These are phyloP conservation scores for Pelargonium fulgidum DNA, from an alignment of 441 rosid species.

Conservation along the genomic window DNA sequence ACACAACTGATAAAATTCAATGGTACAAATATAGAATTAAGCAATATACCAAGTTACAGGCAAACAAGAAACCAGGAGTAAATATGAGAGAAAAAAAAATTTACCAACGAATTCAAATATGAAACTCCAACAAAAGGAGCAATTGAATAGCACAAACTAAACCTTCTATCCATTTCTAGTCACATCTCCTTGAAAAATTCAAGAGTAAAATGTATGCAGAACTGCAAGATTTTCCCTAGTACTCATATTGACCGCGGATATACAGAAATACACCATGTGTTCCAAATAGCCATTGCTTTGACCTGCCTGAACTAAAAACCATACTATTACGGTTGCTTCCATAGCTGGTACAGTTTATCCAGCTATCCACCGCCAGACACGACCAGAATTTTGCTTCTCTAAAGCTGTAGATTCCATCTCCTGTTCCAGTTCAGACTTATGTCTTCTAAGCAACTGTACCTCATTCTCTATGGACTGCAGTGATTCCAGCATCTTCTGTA, in stretches of 20 bases:
- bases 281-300: conserved; percentile 2
- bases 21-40: too few species aligned
- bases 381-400: conserved; percentile 70
- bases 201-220: not conserved
- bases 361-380: conserved; percentile 72
- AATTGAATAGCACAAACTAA: not conserved
- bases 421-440: conserved; percentile 59
- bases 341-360: conserved; percentile 19
- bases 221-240: not conserved
- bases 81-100: not conserved
- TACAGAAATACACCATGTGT: not conserved
- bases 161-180: not conserved
- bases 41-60: too few species aligned
- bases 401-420: conserved; percentile 53
- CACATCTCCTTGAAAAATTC: not conserved
- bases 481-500: conserved; percentile 75
- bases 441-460: conserved; percentile 66
- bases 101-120: too few species aligned
- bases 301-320: not conserved
- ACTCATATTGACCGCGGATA: not conserved
- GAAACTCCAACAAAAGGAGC: not conserved
- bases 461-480: conserved; percentile 63
- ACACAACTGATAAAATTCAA: too few species aligned
- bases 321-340: not conserved
- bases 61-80: not conserved